Evolutionary conservation across 2,329 filamentous ascomycete genomes (phyloP), one percentile per base, ranked within the genome.

Genomic region (Trichothecium roseum): DNA sequence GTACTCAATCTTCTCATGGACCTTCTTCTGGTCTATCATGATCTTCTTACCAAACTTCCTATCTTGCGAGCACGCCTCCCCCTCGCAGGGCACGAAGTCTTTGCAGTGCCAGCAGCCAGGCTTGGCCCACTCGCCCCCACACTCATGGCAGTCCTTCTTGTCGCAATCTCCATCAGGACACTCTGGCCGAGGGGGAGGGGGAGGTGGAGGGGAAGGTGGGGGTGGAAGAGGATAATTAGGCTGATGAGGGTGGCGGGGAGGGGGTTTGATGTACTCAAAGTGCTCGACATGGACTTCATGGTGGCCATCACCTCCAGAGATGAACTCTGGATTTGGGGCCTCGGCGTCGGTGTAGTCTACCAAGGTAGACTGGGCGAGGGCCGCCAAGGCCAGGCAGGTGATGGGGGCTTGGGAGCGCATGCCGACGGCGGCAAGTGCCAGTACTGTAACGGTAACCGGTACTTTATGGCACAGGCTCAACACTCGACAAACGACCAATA

Each of bases 101-200:
- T 52, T 53, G 47, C 50, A 53, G 39, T 53, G 49, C 48, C 46
- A 50, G 40, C 50, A 53, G 34, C 50, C 49, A 34, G 50, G 50
- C 37, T 49, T 45, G 14, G 50, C 50, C 47, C 47, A 52, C 31
- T 48, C 33, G 7, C 40, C 41, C 20, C 45, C 40, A 36, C 48
- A 52, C 42, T 53, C 41, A 28, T 35, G 36, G 44, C 48, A 53
- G 24, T 43, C 39, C 43, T 53, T 51, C 24, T 40, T 35, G 39
- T 48, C 50, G 18, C 47, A 38, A 8, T 39, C 35, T 26, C 47
- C 43, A 10, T 24, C 10, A 10, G 6, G 20, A 10, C 20, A 24
- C 6, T 30, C 28, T 6, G 28, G n/a, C n/a, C 6, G 28, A 5
- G 28, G 15, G 6, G 6, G 28, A 17, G 5, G 28, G 13, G n/a